phyloP scores from a whole-genome alignment of 495 filamentous ascomycete species.

The Hypoxylon rickii region DNA sequence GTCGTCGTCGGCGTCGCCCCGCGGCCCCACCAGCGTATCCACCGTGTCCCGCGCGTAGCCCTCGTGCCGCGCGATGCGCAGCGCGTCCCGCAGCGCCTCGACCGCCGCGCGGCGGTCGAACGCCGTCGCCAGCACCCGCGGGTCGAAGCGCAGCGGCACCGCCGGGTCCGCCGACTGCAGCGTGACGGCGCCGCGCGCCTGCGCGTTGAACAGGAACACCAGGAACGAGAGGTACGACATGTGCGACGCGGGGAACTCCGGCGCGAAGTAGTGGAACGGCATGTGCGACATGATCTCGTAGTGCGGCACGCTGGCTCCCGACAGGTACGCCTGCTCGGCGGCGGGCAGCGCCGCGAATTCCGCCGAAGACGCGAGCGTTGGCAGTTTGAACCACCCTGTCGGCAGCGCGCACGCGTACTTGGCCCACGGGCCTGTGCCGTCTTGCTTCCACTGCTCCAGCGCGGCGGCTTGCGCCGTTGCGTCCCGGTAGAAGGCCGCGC shows the following conservation, averaged over 20 bases:
- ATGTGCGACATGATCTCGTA: slow-evolving; percentile 45
- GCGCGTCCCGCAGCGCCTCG: slow-evolving; percentile 54
- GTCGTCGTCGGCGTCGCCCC: slow-evolving; percentile 60
- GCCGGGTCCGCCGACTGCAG: slow-evolving; percentile 60
- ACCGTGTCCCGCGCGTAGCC: slow-evolving; percentile 54
- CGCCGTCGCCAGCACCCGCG: slow-evolving; percentile 58
- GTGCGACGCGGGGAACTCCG: slow-evolving; percentile 34
- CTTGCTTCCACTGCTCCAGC: slow-evolving; percentile 51
- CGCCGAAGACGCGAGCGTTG: slow-evolving; percentile 36
- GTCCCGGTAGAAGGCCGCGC: slow-evolving; percentile 38
- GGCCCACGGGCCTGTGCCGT: slow-evolving; percentile 53
- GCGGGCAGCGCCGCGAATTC: slow-evolving; percentile 20
- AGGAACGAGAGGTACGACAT: slow-evolving; percentile 40
- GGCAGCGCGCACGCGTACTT: slow-evolving; percentile 46
- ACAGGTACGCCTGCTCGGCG: slow-evolving; percentile 46
- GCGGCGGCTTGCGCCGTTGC: slow-evolving; percentile 46
- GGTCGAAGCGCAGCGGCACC: slow-evolving; percentile 61
- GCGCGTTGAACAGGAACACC: slow-evolving; percentile 44
- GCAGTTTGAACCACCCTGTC: slow-evolving; percentile 60
- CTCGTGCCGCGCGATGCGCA: slow-evolving; percentile 50
- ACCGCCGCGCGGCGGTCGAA: slow-evolving; percentile 62
- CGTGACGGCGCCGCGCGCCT: slow-evolving; percentile 53
- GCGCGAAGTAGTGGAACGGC: slow-evolving; percentile 52
- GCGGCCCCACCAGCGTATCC: slow-evolving; percentile 46
- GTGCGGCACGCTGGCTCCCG: slow-evolving; percentile 52